Evolutionary conservation across 306 rosid genomes (phyloP).

Genomic region (Ziziphus jujuba): DNA sequence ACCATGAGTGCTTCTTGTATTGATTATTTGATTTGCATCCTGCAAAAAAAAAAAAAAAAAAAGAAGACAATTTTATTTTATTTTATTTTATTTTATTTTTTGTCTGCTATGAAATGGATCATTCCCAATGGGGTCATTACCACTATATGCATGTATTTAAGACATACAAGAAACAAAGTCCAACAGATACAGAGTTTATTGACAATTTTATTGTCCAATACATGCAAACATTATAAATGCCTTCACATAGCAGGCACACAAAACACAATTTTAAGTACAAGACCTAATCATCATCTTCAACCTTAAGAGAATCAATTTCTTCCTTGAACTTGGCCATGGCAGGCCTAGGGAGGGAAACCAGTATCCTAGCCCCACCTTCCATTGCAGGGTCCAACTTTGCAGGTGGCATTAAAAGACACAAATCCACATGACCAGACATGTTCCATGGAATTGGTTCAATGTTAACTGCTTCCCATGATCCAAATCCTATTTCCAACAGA

Average conservation of each 20-base stretch:
- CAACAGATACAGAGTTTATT: no score
- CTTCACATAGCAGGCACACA: neutral
- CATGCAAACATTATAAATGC: neutral
- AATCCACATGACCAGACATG: slow-evolving; percentile 43
- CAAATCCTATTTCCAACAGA: slow-evolving; percentile 46
- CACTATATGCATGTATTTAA: no score
- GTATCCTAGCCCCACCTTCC: slow-evolving; percentile 54
- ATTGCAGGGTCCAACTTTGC: slow-evolving; percentile 36
- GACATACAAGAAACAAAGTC: no score
- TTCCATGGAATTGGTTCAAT: slow-evolving; percentile 44
- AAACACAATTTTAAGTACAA: neutral
- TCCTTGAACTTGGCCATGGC: slow-evolving; percentile 44
- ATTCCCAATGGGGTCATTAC: no score
- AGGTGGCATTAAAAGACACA: slow-evolving; percentile 54
- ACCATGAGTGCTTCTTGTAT: no score
- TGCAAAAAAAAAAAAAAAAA: no score
- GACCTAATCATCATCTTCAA: neutral
- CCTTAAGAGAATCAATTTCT: slow-evolving; percentile 46
- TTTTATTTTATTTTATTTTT: no score
- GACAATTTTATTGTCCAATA: no score
- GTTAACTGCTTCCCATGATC: slow-evolving; percentile 45
- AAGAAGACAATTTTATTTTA: slow-evolving; percentile 29
- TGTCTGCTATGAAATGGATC: no score
- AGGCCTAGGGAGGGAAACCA: slow-evolving; percentile 44
- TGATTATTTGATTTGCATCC: no score